Conservation (phyloP, 2,329 filamentous ascomycete genomes). For the Gaeumannomyces sp. region DNA sequence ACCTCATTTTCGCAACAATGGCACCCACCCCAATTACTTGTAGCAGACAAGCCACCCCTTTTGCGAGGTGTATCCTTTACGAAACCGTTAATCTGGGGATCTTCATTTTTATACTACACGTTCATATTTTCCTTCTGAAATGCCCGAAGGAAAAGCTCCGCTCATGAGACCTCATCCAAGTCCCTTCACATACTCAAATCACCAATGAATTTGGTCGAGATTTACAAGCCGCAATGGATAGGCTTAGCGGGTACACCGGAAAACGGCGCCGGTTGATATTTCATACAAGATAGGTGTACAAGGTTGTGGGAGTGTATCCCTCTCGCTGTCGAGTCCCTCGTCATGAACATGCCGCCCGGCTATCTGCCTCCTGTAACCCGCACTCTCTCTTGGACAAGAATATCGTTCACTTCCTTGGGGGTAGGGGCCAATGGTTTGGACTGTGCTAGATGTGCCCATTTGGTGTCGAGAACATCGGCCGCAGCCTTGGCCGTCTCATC, state of each 20-base stretch:
- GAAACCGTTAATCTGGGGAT: no score
- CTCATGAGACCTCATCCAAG: not conserved
- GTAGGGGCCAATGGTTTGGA: slow-evolving; percentile 40
- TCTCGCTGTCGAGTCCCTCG: not conserved
- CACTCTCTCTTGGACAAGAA: slow-evolving; percentile 14
- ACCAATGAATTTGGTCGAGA: not conserved
- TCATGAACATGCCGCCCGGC: not conserved
- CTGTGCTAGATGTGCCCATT: slow-evolving; percentile 52
- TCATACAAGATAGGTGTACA: slow-evolving; percentile 1
- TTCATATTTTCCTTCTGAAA: no score
- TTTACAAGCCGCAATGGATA: not conserved
- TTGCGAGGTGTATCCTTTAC: no score
- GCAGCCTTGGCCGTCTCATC: slow-evolving; percentile 39
- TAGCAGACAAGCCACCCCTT: no score
- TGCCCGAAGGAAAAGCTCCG: not conserved
- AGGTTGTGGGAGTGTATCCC: not conserved
- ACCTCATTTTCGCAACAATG: no score
- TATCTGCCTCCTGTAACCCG: slow-evolving; percentile 23
- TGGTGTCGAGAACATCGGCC: slow-evolving; percentile 36
- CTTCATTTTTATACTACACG: no score
- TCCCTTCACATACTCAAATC: not conserved
- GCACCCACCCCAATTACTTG: no score
- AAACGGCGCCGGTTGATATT: not conserved
- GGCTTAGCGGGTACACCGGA: not conserved
- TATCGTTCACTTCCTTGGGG: slow-evolving; percentile 44